Evolutionary conservation across 805 yeast genomes (phyloP), one percentile per base, ranked within the genome.

Genomic region (Kuraishia piskuri): DNA sequence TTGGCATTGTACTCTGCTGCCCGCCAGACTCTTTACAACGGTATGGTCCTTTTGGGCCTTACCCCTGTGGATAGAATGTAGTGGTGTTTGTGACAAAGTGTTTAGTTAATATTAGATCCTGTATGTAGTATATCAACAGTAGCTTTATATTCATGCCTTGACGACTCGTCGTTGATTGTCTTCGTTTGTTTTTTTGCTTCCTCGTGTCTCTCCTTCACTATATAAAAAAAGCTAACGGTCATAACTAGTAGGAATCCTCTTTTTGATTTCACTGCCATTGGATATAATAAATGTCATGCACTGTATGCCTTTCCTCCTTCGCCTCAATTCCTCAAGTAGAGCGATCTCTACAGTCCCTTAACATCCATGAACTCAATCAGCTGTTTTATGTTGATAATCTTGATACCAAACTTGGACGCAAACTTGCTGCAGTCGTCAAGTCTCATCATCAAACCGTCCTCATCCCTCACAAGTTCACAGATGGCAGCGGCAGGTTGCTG

Each of bases 31-130:
- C 76, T 94, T 61, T 76, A 76, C 72, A 91, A 90, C 65, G 99
- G 97, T 75, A 84, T 94, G 90, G 75, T 75, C 49, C 74, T 94
- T 65, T 75, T 94, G 64, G 97, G 97, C 54, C 78, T 94, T 67
- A 90, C 97, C 48, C 98, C 99, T n/a, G 98, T 94, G 57, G 96
- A 92, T 63, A 86, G 98, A 81, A 92, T 92, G 98, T 92, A 40
- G 14, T 20, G 50, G 7, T 47, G 77, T 76, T 58, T 74, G 73
- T 53, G 68, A 58, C 61, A 73, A 74, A 62, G 72, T 72, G 54
- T 31, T 12, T 31, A 12, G 40, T 31, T 31, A 72, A 66, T 59
- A 68, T 12, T 76, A 76, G 37, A 67, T 64, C 50, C 71, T 74
- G 61, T 67, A 47, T 20, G 31, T 22, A 47, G 24, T 22, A 12